Percentiles rank a stretch among this genome's conserved stretches.
Evolutionary conservation across 2,329 filamentous ascomycete species (phyloP).

Genomic region (Colletotrichum tanaceti): DNA sequence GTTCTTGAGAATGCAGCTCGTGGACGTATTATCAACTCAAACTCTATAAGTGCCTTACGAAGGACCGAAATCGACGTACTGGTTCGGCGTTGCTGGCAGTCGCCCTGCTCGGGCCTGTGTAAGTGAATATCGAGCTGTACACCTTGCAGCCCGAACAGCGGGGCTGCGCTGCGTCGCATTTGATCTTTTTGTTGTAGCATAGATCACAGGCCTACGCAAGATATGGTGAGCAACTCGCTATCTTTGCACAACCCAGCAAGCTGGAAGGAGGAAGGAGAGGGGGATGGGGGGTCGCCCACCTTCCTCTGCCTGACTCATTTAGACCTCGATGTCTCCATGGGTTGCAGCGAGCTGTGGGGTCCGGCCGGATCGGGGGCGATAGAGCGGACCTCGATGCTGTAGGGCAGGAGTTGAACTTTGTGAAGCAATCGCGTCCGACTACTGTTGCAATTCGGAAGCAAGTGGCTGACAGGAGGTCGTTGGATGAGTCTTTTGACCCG

Average conservation of each 20-base stretch:
- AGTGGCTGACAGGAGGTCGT: neutral
- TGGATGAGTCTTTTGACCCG: neutral
- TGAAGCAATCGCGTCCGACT: too few species aligned
- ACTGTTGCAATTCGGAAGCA: neutral
- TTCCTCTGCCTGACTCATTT: slow-evolving; percentile 30
- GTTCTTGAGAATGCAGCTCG: neutral
- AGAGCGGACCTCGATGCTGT: neutral
- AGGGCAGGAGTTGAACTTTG: neutral
- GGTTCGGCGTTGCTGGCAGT: neutral
- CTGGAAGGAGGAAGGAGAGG: neutral
- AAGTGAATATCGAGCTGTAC: slow-evolving; percentile 35
- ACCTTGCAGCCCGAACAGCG: slow-evolving; percentile 35
- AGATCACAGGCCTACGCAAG: slow-evolving; percentile 28
- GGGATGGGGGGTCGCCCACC: neutral
- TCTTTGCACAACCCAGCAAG: too few species aligned
- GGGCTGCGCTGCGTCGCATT: slow-evolving; percentile 30
- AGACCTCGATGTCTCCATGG: slow-evolving; percentile 14
- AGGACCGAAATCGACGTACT: neutral
- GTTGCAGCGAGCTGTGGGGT: neutral
- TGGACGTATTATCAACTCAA: neutral
- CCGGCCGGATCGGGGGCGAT: neutral
- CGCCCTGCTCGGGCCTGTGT: slow-evolving; percentile 23
- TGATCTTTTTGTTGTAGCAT: slow-evolving; percentile 38
- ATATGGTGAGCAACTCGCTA: neutral
- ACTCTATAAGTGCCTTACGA: neutral